Evolutionary conservation across 208 protist species (phyloP).

Genomic region (Crithidia expoeki): DNA sequence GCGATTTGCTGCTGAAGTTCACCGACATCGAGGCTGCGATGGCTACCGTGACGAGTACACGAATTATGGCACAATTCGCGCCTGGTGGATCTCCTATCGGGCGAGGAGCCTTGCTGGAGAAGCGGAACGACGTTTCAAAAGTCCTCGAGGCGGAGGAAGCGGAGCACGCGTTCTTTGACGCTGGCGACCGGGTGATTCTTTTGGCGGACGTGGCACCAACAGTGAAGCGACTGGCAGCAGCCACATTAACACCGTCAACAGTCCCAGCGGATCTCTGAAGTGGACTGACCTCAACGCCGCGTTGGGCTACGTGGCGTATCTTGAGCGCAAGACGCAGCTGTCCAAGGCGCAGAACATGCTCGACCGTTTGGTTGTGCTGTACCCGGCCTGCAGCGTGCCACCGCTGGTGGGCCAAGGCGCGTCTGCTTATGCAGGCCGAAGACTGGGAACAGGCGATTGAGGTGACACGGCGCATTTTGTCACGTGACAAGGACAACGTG

Average conservation of each 20-base stretch:
- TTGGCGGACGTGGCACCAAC: too few species aligned
- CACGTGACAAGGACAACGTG: slow-evolving; percentile 75
- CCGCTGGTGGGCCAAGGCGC: slow-evolving; percentile 81
- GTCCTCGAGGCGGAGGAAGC: slow-evolving; percentile 59
- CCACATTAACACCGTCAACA: neutral
- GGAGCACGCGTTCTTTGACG: slow-evolving; percentile 24
- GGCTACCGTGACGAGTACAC: slow-evolving; percentile 86
- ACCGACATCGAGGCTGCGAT: slow-evolving; percentile 29
- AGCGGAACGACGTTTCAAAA: slow-evolving; percentile 75
- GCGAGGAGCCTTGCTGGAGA: slow-evolving; percentile 81
- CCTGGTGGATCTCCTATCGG: slow-evolving; percentile 90
- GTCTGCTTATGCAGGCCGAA: slow-evolving; percentile 86
- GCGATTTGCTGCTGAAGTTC: slow-evolving; percentile 72
- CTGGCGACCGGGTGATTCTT: too few species aligned
- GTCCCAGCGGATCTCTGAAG: slow-evolving; percentile 18
- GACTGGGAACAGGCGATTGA: slow-evolving; percentile 94
- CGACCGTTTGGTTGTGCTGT: slow-evolving; percentile 76
- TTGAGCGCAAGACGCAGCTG: slow-evolving; percentile 87
- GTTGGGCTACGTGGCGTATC: slow-evolving; percentile 81
- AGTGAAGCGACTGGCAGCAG: too few species aligned
- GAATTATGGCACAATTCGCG: slow-evolving; percentile 67
- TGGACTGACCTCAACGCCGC: slow-evolving; percentile 79
- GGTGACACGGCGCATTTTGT: slow-evolving; percentile 80
- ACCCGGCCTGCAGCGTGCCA: slow-evolving; percentile 66
- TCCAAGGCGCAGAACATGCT: slow-evolving; percentile 80